Conservation (phyloP, 805 yeast species). For the Teunomyces funiuensis region DNA sequence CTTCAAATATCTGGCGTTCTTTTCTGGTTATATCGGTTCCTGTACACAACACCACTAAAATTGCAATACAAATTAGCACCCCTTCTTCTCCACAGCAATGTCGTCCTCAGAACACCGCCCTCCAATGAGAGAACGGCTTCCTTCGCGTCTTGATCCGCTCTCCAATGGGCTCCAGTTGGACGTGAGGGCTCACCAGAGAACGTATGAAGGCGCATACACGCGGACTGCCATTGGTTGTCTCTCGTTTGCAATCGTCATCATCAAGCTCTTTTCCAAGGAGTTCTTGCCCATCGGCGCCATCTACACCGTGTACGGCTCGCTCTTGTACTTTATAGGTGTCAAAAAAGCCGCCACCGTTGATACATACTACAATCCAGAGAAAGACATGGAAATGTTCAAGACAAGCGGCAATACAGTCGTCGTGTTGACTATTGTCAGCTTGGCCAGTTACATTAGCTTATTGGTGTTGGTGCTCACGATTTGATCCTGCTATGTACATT, state of each 20-base stretch:
- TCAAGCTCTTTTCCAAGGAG: slow-evolving; percentile 62
- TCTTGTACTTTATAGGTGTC: slow-evolving; percentile 42
- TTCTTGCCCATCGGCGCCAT: slow-evolving; percentile 67
- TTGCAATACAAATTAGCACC: not conserved
- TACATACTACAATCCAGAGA: slow-evolving; percentile 36
- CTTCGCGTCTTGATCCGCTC: slow-evolving; percentile 38
- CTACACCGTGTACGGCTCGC: slow-evolving; percentile 59
- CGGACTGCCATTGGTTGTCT: slow-evolving; percentile 70
- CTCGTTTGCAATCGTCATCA: slow-evolving; percentile 62
- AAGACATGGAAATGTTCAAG: slow-evolving; percentile 44
- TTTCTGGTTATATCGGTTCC: not conserved
- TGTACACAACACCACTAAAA: not conserved
- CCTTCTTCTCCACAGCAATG: not conserved
- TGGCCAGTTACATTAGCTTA: slow-evolving; percentile 50
- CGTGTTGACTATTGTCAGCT: slow-evolving; percentile 49
- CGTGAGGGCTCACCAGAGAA: slow-evolving; percentile 71
- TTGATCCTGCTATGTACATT: not conserved
- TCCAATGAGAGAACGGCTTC: slow-evolving; percentile 20
- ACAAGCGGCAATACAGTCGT: slow-evolving; percentile 65
- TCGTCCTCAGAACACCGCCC: slow-evolving; percentile 1
- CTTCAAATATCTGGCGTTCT: not conserved
- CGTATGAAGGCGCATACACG: slow-evolving; percentile 82
- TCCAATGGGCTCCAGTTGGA: slow-evolving; percentile 45
- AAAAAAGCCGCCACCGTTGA: slow-evolving; percentile 34
- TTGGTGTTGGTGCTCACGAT: slow-evolving; percentile 50